Evolutionary conservation across 768 basidiomycete species (phyloP).

Genomic region (Gautieria morchelliformis): DNA sequence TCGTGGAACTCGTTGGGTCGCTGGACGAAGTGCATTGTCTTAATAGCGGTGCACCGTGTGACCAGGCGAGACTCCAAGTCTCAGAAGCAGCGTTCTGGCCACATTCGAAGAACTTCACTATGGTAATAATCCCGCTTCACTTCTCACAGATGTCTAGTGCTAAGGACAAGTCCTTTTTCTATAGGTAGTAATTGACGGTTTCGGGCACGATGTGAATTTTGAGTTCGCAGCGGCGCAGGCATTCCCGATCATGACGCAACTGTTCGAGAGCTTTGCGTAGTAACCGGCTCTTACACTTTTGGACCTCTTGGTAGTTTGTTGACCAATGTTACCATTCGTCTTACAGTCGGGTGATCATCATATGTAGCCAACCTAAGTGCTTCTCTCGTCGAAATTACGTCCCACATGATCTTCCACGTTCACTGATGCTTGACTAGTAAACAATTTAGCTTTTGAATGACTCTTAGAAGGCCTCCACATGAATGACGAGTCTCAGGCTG

Average conservation of each 20-base stretch:
- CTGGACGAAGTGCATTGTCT: constrained; percentile 6
- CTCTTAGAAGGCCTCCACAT: too few relatives aligned
- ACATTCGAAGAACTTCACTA: not conserved
- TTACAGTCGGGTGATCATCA: too few relatives aligned
- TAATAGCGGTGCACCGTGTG: not conserved
- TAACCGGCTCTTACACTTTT: not conserved
- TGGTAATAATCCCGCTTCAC: not conserved
- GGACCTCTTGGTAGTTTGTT: too few relatives aligned
- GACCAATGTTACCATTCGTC: too few relatives aligned
- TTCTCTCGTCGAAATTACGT: too few relatives aligned
- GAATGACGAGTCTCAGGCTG: too few relatives aligned
- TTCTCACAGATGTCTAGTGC: not conserved
- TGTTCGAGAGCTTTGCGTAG: not conserved
- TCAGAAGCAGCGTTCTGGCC: constrained; percentile 2
- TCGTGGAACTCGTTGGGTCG: not conserved
- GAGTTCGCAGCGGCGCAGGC: not conserved
- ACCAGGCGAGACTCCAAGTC: not conserved
- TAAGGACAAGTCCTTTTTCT: not conserved
- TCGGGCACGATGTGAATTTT: constrained; percentile 1
- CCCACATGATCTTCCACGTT: too few relatives aligned
- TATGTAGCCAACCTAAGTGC: too few relatives aligned
- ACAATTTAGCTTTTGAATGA: too few relatives aligned
- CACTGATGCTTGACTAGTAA: too few relatives aligned
- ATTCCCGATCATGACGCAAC: not conserved
- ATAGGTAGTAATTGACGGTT: not conserved